Evolutionary conservation across 441 rosid species (phyloP).

Genomic region (Populus tomentosa): DNA sequence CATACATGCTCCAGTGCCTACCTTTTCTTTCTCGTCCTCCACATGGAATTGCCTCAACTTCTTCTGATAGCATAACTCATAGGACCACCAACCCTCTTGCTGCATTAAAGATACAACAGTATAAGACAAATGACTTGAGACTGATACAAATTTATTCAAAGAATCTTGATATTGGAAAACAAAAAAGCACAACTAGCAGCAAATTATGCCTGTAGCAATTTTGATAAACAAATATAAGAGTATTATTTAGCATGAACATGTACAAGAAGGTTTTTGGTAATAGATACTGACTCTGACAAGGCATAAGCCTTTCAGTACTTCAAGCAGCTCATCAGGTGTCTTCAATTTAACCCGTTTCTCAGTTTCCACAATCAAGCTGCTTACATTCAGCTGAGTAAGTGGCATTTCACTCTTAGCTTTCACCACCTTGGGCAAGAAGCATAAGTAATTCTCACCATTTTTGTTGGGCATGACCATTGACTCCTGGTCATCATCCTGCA

Average conservation of each 20-base stretch:
- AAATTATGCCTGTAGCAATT: neutral
- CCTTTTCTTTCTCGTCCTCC: constrained; percentile 57
- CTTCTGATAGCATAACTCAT: constrained; percentile 73
- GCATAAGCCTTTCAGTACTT: constrained; percentile 55
- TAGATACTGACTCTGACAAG: constrained; percentile 51
- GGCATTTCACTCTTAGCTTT: constrained; percentile 47
- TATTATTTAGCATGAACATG: neutral
- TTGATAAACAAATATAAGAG: neutral
- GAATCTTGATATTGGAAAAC: neutral
- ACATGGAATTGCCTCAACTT: constrained; percentile 57
- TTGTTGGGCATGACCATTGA: constrained; percentile 62
- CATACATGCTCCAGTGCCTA: constrained; percentile 16
- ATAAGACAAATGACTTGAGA: neutral
- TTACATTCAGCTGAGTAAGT: constrained; percentile 46
- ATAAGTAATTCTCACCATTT: constrained; percentile 51
- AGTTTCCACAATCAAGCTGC: constrained; percentile 75
- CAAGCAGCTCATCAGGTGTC: constrained; percentile 90
- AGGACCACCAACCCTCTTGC: constrained; percentile 99
- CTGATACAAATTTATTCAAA: neutral
- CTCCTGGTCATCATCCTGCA: constrained; percentile 79
- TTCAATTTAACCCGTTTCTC: constrained; percentile 64
- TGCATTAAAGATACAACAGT: constrained; percentile 28
- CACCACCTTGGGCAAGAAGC: constrained; percentile 85
- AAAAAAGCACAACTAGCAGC: neutral
- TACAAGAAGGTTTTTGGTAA: constrained; percentile 3